These are phyloP conservation scores for Diaporthe citri DNA, from an alignment of 2,329 filamentous ascomycete genomes.

Conservation along the genomic window DNA sequence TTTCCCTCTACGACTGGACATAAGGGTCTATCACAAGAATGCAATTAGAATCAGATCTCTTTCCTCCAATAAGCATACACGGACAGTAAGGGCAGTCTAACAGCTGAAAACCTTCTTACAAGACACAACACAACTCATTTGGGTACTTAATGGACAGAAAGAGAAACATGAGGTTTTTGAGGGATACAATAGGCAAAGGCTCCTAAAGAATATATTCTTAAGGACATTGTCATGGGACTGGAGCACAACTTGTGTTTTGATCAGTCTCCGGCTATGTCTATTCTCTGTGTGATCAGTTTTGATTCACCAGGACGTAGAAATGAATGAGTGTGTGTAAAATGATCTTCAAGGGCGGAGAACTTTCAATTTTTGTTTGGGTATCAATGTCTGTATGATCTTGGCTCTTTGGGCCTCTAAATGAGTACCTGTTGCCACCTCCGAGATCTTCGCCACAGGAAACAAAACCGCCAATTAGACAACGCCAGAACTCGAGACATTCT, in stretches of 20 bases:
- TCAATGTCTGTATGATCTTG: background rate
- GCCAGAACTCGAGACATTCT: background rate
- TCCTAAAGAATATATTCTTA: background rate
- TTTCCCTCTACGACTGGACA: no score
- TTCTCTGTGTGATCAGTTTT: background rate
- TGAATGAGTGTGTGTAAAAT: background rate
- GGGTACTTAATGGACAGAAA: background rate
- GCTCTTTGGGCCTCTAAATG: background rate
- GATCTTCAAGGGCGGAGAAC: background rate
- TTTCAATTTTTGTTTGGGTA: background rate
- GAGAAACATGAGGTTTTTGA: background rate
- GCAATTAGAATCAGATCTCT: no score
- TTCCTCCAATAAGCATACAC: no score
- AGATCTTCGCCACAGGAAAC: background rate
- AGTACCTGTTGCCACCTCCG: background rate
- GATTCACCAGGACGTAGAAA: background rate
- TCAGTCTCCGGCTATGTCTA: background rate
- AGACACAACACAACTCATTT: background rate
- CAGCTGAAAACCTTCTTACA: background rate
- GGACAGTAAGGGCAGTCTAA: no score
- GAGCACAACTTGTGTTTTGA: background rate
- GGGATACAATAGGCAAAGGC: background rate
- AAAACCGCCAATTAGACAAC: background rate
- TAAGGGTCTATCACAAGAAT: no score
- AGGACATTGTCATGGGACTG: background rate